These are phyloP conservation scores for Boletus bicolor DNA, from an alignment of 768 basidiomycete species.

Conservation along the genomic window DNA sequence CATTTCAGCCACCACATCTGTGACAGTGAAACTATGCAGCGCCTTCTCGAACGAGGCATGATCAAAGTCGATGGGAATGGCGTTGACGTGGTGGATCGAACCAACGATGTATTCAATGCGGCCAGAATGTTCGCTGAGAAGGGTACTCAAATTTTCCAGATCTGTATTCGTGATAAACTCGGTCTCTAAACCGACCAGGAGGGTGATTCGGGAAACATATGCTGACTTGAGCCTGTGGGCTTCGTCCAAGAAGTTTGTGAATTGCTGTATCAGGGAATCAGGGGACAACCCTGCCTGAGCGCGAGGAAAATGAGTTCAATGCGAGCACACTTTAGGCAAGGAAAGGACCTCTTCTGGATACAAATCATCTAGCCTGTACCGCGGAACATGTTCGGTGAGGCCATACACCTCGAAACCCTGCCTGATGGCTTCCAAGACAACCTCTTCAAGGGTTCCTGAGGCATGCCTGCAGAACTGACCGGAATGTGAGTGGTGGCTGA, in stretches of 20 bases:
- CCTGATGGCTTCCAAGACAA: constrained; percentile 74
- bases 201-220: constrained; percentile 63
- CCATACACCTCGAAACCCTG: constrained; percentile 82
- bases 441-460: constrained; percentile 71
- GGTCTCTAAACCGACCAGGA: constrained; percentile 91
- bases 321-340: constrained; percentile 7
- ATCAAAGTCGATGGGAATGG: constrained; percentile 92
- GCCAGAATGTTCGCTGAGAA: constrained; percentile 47
- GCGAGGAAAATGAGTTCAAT: constrained; percentile 14
- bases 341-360: constrained; percentile 90
- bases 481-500: constrained; percentile 88
- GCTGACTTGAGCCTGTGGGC: constrained; percentile 68
- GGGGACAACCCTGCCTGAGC: constrained; percentile 54
- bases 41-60: constrained; percentile 61
- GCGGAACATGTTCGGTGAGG: constrained; percentile 89
- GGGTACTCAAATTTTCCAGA: constrained; percentile 50
- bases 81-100: constrained; percentile 87
- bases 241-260: constrained; percentile 69
- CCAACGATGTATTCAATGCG: constrained; percentile 88
- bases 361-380: constrained; percentile 75
- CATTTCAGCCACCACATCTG: constrained; percentile 25
- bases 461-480: constrained; percentile 95
- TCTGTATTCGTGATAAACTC: constrained; percentile 78
- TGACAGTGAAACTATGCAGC: constrained; percentile 42
- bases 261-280: constrained; percentile 56